Conservation (phyloP, 2,329 filamentous ascomycete species). For the Trichoderma simmonsii region DNA sequence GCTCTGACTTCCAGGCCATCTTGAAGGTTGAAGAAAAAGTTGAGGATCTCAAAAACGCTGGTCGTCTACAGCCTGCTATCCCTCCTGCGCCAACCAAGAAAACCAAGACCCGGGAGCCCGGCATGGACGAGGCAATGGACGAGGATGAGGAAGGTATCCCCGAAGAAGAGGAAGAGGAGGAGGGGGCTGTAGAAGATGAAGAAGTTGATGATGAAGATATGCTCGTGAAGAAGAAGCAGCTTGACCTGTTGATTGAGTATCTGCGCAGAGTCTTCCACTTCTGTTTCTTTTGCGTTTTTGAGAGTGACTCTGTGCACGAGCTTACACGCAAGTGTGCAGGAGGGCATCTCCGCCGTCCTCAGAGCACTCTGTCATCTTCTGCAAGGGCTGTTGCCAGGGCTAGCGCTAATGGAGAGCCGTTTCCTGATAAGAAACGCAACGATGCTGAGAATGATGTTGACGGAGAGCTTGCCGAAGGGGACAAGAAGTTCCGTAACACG, state of each 20-base stretch:
- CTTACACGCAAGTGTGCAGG: conserved; percentile 93
- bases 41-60: conserved; percentile 72
- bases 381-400: conserved; percentile 83
- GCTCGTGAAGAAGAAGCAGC: conserved; percentile 89
- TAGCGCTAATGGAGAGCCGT: conserved; percentile 76
- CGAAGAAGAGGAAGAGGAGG: conserved; percentile 77
- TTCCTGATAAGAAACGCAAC: conserved; percentile 77
- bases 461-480: conserved; percentile 43
- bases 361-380: conserved; percentile 76
- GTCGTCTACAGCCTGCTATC: conserved; percentile 67
- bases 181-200: conserved; percentile 75
- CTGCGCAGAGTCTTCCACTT: conserved; percentile 96
- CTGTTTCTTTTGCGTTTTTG: conserved; percentile 99
- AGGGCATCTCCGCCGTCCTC: conserved; percentile 89
- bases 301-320: conserved; percentile 96
- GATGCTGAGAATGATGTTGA: conserved; percentile 63
- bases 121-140: conserved; percentile 60
- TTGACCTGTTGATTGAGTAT: conserved; percentile 95
- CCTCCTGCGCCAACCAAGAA: conserved; percentile 54
- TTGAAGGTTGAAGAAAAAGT: conserved; percentile 83
- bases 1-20: conserved; percentile 71
- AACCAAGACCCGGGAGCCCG: conserved; percentile 59
- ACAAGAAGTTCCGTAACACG: conserved; percentile 70
- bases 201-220: conserved; percentile 89
- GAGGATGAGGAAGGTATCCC: conserved; percentile 64